Percentiles rank a stretch among this genome's conserved stretches.
These are phyloP conservation scores for Citrus cavaleriei DNA, from an alignment of 345 rosid genomes.

Conservation along the genomic window DNA sequence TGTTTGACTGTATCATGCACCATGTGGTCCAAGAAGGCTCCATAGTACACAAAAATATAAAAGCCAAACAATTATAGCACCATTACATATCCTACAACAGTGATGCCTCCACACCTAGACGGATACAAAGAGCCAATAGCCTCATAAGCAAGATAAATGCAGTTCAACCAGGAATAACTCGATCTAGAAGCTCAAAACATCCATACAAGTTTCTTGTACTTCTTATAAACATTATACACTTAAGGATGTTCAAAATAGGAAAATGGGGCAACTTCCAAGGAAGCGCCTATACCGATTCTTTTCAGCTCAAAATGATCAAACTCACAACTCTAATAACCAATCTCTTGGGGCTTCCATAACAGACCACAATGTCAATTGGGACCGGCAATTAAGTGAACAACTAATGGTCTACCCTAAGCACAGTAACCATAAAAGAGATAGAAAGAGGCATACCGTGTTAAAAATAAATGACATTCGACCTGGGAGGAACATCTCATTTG, in stretches of 20 bases:
- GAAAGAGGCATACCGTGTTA: conserved; percentile 54
- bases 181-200: not conserved
- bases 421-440: not conserved
- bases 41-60: not conserved
- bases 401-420: not conserved
- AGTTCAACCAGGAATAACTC: not conserved
- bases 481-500: conserved; percentile 96
- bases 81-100: not conserved
- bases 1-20: not conserved
- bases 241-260: not conserved
- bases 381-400: no score
- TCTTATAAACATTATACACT: not conserved
- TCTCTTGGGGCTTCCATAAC: not conserved
- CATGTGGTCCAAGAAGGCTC: not conserved
- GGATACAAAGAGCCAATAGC: not conserved
- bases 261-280: not conserved
- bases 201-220: not conserved
- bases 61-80: not conserved
- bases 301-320: not conserved
- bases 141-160: not conserved
- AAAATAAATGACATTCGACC: conserved; percentile 88
- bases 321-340: not conserved
- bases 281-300: not conserved
- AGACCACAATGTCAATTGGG: not conserved
- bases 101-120: not conserved